Percentiles rank a stretch among this genome's conserved stretches.
phyloP scores from a whole-genome alignment of 805 yeast genomes.

The Lipomyces kockii region DNA sequence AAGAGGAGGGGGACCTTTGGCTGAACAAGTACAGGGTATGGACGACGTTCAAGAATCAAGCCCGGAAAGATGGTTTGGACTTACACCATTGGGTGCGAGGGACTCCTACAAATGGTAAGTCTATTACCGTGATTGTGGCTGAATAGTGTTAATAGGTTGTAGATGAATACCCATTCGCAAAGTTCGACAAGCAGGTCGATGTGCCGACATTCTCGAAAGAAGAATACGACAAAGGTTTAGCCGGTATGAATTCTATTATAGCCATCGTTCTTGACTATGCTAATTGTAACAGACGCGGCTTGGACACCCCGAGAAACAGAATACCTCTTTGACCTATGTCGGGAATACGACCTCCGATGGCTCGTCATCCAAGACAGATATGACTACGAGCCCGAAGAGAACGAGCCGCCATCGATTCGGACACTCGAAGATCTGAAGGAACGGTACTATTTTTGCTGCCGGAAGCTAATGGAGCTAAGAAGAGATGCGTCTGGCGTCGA shows the following conservation, averaged over 20 bases:
- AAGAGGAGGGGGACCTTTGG: background rate
- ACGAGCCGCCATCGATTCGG: slow-evolving; percentile 45
- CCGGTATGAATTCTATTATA: slow-evolving; percentile 17
- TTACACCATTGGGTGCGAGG: slow-evolving; percentile 91
- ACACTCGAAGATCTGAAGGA: slow-evolving; percentile 80
- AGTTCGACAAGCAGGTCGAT: slow-evolving; percentile 69
- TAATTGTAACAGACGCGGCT: slow-evolving; percentile 51
- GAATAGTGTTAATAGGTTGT: slow-evolving; percentile 13
- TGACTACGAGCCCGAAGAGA: slow-evolving; percentile 43
- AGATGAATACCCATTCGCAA: slow-evolving; percentile 69
- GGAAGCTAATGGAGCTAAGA: slow-evolving; percentile 56
- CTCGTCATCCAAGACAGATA: slow-evolving; percentile 67
- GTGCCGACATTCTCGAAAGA: slow-evolving; percentile 71
- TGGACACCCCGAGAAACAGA: slow-evolving; percentile 83
- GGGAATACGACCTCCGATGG: slow-evolving; percentile 68
- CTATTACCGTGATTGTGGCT: background rate
- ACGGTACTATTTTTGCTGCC: slow-evolving; percentile 73
- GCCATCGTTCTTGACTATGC: background rate
- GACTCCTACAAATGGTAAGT: slow-evolving; percentile 41
- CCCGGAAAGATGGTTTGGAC: slow-evolving; percentile 56
- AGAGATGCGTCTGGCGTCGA: slow-evolving; percentile 50
- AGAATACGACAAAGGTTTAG: slow-evolving; percentile 54
- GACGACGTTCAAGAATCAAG: slow-evolving; percentile 61
- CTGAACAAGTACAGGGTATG: slow-evolving; percentile 46
- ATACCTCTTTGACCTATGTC: slow-evolving; percentile 69